phyloP scores from a whole-genome alignment of 805 yeast genomes.

The Candida ortonii region DNA sequence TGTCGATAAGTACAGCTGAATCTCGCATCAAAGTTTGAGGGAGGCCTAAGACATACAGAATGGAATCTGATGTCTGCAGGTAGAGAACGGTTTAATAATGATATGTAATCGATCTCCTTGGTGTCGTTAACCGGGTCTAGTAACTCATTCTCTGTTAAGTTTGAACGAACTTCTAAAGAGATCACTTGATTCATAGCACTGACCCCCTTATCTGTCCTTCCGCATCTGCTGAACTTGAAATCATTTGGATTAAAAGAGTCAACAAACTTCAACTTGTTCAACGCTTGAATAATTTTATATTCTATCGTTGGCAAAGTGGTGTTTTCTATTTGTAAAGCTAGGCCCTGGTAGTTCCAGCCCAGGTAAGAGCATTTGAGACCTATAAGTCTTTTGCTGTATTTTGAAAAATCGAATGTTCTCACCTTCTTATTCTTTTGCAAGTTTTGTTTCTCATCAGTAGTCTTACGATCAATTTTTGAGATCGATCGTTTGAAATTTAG shows the following conservation, averaged over 20 bases:
- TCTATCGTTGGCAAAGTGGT: constrained; percentile 89
- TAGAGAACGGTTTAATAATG: constrained; percentile 68
- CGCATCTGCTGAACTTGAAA: constrained; percentile 83
- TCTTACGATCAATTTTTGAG: too few relatives aligned
- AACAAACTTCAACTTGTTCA: constrained; percentile 64
- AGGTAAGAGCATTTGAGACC: constrained; percentile 83
- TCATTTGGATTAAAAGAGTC: constrained; percentile 55
- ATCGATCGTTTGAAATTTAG: too few relatives aligned
- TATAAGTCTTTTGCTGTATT: constrained; percentile 60
- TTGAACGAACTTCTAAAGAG: constrained; percentile 72
- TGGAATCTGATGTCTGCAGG: constrained; percentile 85
- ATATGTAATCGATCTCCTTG: constrained; percentile 72
- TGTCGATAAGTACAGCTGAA: constrained; percentile 87
- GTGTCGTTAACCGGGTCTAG: constrained; percentile 50
- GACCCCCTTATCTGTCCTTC: constrained; percentile 94
- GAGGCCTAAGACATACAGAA: constrained; percentile 79
- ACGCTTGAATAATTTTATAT: constrained; percentile 65
- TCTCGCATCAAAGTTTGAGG: constrained; percentile 81
- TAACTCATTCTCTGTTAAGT: constrained; percentile 62
- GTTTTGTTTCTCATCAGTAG: too few relatives aligned
- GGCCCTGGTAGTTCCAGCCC: constrained; percentile 94
- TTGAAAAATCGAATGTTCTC: constrained; percentile 62
- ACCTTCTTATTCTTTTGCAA: constrained; percentile 24
- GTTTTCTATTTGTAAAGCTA: constrained; percentile 74
- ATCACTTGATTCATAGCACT: constrained; percentile 96